Evolutionary conservation across 371 early-diverging fungal species (phyloP), one percentile per base, ranked within the genome.

Genomic region (Batkoa obscura): DNA sequence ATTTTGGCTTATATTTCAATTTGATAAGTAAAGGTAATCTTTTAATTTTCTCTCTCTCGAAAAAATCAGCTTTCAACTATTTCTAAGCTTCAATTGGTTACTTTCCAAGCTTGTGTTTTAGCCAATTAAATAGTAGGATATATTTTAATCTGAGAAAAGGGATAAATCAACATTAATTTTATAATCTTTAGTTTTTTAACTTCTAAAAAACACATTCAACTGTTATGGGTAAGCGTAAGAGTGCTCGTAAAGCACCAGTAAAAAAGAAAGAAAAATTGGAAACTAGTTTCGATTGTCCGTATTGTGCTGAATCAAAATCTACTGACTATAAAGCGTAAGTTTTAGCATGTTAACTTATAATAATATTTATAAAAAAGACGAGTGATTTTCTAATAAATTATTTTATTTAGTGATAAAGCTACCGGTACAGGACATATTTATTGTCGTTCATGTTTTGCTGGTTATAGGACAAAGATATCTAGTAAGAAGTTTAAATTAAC

Each of bases 141-240:
- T 23, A 23, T 23, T 23, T 23, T 23, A 23, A 23, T 23, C 23
- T 23, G 23, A 23, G 23, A 23, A 23, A 23, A 23, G 23, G 23
- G 23, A 23, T 23, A 23, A 23, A 23, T 23, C 23, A 23, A 23
- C 23, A 23, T 23, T 23, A 23, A 23, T 23, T 23, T 23, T 23
- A 23, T 23, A 23, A 23, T 23, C 23, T 23, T 23, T 23, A 23
- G 23, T 23, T 23, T 23, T 23, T 23, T 23, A 23, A 23, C 23
- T 23, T 23, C 23, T 23, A 23, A 23, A 23, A 23, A 23, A 23
- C 23, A 23, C 23, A 23, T 23, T 23, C 23, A 23, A 23, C 23
- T 23, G 23, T 23, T 23, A 83, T 81, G 93, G 94, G 91, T 58
- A 94, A 94, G 72, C 76, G 91, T 60, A 90, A 90, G 70, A 73